These are phyloP conservation scores for Inga leiocalycina DNA, from an alignment of 306 rosid species.

Conservation along the genomic window DNA sequence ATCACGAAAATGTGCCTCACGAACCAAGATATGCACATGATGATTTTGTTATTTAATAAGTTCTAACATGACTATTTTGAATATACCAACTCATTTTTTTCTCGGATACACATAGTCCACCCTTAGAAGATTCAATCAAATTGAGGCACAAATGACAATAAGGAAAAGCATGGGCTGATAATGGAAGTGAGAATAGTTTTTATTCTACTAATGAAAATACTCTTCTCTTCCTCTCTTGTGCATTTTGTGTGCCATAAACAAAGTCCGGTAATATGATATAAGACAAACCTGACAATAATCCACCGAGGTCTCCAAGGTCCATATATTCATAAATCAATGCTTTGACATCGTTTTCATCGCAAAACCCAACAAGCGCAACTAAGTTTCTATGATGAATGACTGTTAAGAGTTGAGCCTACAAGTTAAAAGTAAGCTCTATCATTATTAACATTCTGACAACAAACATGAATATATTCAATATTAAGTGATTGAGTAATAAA, in stretches of 20 bases:
- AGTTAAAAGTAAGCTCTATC: background rate
- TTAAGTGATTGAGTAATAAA: background rate
- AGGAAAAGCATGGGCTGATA: no score
- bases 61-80: no score
- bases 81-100: no score
- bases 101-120: no score
- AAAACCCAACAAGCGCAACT: slow-evolving; percentile 8
- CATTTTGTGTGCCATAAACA: no score
- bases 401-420: background rate
- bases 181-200: no score
- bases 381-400: background rate
- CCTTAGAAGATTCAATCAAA: no score
- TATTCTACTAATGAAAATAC: background rate
- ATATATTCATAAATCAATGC: slow-evolving; percentile 25
- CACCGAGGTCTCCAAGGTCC: background rate
- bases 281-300: slow-evolving; percentile 35
- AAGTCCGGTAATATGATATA: no score
- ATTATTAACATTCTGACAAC: background rate
- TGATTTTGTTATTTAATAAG: no score
- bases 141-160: no score
- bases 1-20: background rate
- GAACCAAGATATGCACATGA: background rate
- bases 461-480: background rate
- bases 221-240: no score
- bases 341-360: slow-evolving; percentile 33